These are phyloP conservation scores for Jaapia argillacea DNA, from an alignment of 768 basidiomycete genomes.

Conservation along the genomic window DNA sequence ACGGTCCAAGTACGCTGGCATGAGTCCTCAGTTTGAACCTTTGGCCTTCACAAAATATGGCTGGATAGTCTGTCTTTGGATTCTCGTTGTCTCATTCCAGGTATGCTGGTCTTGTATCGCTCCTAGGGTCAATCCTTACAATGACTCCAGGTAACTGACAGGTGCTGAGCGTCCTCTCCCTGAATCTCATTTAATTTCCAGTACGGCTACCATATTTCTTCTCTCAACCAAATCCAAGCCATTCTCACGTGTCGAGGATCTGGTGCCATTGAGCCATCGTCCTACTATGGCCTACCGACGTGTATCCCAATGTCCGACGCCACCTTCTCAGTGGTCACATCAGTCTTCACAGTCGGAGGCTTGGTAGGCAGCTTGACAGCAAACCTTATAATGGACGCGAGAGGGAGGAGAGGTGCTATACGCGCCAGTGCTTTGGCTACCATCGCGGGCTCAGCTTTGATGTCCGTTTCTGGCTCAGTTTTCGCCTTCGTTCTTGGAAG, in stretches of 20 bases:
- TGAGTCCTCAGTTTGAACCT: too few species aligned
- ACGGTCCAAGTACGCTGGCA: too few species aligned
- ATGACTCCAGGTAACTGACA: background rate
- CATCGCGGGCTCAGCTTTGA: conserved; percentile 51
- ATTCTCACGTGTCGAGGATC: conserved; percentile 58
- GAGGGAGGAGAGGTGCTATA: conserved; percentile 62
- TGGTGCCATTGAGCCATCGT: conserved; percentile 10
- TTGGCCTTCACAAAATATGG: conserved; percentile 50
- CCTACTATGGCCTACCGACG: conserved; percentile 38
- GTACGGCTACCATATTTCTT: conserved; percentile 92
- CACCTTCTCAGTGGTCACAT: conserved; percentile 75
- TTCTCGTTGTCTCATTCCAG: conserved; percentile 51
- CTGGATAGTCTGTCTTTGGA: conserved; percentile 58
- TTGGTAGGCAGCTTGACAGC: conserved; percentile 66
- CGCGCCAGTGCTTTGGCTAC: conserved; percentile 47
- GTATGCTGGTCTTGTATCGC: conserved; percentile 12
- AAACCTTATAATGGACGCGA: conserved; percentile 57
- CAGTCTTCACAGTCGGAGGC: conserved; percentile 83
- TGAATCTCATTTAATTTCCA: too few species aligned
- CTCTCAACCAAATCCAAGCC: conserved; percentile 80
- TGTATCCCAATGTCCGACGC: conserved; percentile 77
- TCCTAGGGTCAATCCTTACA: too few species aligned
- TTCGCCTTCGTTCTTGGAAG: conserved; percentile 53
- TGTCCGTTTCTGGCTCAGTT: conserved; percentile 52
- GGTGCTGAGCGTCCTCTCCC: too few species aligned